Evolutionary conservation across 495 filamentous ascomycete species (phyloP), one percentile per base, ranked within the genome.

Genomic region (Astrocystis sublimbata): DNA sequence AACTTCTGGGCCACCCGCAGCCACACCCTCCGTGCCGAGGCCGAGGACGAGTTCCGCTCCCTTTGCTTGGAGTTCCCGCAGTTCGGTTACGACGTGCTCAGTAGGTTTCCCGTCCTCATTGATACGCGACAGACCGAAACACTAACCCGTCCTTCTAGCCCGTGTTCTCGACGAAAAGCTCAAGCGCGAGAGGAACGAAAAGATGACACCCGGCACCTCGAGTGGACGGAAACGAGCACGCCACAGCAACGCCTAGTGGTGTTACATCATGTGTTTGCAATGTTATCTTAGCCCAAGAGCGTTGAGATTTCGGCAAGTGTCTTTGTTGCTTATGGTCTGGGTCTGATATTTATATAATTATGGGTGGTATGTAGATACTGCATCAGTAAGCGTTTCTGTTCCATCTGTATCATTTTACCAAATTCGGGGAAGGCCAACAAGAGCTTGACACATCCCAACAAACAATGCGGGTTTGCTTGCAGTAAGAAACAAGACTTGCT

Each of bases 1-100:
- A 86, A 85, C 49, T 96, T 94, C 78, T 97, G 93, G 93, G 92
- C 92, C 2, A 85, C 85, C 47, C 81, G 89, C 58, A 88, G 85
- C 62, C 91, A 94, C 78, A 83, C 89, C 26, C 78, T 96, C 58
- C 86, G 93, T 23, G 83, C 92, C 68, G 90, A 94, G 71, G 90
- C 92, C 35, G 89, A 93, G 71, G 85, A 88, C 0, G 88, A 90
- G 68, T 96, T 96, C 79, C 82, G 86, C 67, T 71, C 78, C 52
- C 84, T 97, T 74, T 96, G 93, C 77, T 76, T 96, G 56, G 91
- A 96, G 72, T 93, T 88, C 65, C 93, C 93, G 15, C 87, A 93
- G 68, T 97, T 98, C 63, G 87, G 86, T 35, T 96, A 89, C 75
- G 93, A 98, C 75, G 89, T 98, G n/a, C 81, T 97, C 24, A 83